Conservation (phyloP, 371 early-diverging fungal species). For the Haplosporangium sp. region DNA sequence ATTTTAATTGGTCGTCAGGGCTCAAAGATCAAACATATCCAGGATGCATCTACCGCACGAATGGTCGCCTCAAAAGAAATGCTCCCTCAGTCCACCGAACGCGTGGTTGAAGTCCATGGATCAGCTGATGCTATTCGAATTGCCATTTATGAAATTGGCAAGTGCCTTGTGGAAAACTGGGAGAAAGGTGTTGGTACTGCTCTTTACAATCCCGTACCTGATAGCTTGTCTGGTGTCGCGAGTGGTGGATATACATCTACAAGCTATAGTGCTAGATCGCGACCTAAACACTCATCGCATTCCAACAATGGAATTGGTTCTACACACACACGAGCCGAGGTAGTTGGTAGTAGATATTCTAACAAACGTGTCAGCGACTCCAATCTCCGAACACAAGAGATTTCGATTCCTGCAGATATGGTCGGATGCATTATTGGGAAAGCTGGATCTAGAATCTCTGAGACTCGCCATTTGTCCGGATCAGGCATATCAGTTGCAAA, state of each 20-base stretch:
- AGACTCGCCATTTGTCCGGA: slow-evolving; percentile 88
- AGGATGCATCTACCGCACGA: slow-evolving; percentile 83
- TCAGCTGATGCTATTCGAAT: slow-evolving; percentile 74
- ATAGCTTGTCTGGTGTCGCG: slow-evolving; percentile 13
- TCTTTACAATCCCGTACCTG: slow-evolving; percentile 70
- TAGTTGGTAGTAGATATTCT: slow-evolving; percentile 10
- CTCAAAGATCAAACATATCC: slow-evolving; percentile 87
- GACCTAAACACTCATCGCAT: slow-evolving; percentile 65
- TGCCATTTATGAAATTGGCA: slow-evolving; percentile 84
- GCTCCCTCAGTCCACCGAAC: slow-evolving; percentile 88
- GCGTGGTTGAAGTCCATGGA: slow-evolving; percentile 86
- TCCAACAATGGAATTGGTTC: slow-evolving; percentile 67
- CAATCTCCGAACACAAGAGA: slow-evolving; percentile 74
- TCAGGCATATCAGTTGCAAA: slow-evolving; percentile 90
- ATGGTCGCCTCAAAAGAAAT: slow-evolving; percentile 88
- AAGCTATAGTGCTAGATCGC: slow-evolving; percentile 25
- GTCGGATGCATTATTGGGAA: slow-evolving; percentile 96
- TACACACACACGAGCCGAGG: slow-evolving; percentile 41
- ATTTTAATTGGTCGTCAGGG: slow-evolving; percentile 91
- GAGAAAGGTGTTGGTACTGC: slow-evolving; percentile 77
- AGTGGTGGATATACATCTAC: slow-evolving; percentile 16
- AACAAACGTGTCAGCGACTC: slow-evolving; percentile 19
- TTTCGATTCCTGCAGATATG: slow-evolving; percentile 92
- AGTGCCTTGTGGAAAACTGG: slow-evolving; percentile 77
- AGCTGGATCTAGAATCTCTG: slow-evolving; percentile 89